Conservation (phyloP, 345 rosid species). For the Orychophragmus violaceus region DNA sequence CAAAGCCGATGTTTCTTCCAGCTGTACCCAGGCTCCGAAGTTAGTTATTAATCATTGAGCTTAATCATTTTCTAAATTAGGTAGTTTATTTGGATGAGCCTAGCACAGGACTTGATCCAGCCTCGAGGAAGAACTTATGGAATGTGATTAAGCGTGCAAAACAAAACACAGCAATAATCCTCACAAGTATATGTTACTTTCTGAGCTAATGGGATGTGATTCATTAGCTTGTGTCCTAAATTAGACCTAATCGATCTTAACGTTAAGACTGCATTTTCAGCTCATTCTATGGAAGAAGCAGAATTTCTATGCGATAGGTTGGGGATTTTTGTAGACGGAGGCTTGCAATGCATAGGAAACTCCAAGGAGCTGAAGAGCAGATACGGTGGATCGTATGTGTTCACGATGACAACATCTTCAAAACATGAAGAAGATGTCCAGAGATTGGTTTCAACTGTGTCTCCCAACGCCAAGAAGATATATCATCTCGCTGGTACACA, state of each 20-base stretch:
- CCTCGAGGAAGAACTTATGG: slow-evolving; percentile 88
- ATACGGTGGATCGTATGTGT: slow-evolving; percentile 85
- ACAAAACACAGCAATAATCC: slow-evolving; percentile 74
- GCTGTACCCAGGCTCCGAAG: no score
- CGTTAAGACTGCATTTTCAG: neutral
- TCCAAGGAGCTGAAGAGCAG: slow-evolving; percentile 77
- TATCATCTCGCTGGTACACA: slow-evolving; percentile 86
- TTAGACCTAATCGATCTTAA: neutral
- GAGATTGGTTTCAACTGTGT: neutral
- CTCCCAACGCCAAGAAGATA: slow-evolving; percentile 50
- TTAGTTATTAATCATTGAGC: neutral
- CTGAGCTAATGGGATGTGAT: neutral
- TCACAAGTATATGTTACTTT: slow-evolving; percentile 34
- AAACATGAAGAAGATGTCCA: slow-evolving; percentile 38
- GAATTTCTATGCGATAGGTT: slow-evolving; percentile 81
- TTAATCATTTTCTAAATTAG: slow-evolving; percentile 26
- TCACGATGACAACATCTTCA: slow-evolving; percentile 65
- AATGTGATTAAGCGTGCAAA: slow-evolving; percentile 79
- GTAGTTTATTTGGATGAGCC: slow-evolving; percentile 98
- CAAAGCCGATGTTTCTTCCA: no score
- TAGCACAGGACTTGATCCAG: slow-evolving; percentile 95
- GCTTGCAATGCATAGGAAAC: slow-evolving; percentile 93
- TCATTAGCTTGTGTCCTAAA: neutral
- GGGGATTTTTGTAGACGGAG: slow-evolving; percentile 80
- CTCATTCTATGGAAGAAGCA: slow-evolving; percentile 99